Percentiles rank a stretch among this genome's conserved stretches.
Evolutionary conservation across 352 stramenopile species (phyloP).

Genomic region (Phytophthora niederhauseri): DNA sequence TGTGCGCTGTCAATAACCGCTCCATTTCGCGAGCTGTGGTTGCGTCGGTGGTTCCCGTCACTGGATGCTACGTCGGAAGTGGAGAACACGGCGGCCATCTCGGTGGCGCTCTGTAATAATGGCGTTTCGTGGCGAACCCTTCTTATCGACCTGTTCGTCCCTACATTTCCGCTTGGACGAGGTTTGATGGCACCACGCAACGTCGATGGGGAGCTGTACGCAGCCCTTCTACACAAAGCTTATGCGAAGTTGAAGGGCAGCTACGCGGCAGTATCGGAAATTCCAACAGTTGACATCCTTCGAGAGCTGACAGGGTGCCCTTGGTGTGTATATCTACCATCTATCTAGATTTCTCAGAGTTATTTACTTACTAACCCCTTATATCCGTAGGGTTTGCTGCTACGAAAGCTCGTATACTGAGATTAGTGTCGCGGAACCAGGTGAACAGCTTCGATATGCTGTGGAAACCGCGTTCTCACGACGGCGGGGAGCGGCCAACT

Average conservation of each 20-base stretch:
- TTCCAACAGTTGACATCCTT: conserved; percentile 43
- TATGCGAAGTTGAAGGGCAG: conserved; percentile 58
- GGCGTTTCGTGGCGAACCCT: conserved; percentile 42
- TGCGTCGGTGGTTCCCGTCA: conserved; percentile 28
- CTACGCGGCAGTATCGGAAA: conserved; percentile 31
- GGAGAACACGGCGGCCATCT: conserved; percentile 16
- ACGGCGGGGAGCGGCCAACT: not conserved
- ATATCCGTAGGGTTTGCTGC: conserved; percentile 18
- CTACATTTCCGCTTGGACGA: conserved; percentile 40
- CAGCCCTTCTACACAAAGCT: conserved; percentile 60
- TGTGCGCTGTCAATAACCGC: conserved; percentile 38
- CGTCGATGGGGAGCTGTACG: conserved; percentile 39
- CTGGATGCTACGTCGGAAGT: conserved; percentile 7
- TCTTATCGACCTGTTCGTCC: conserved; percentile 54
- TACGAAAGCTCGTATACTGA: conserved; percentile 5
- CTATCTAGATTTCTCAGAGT: not conserved
- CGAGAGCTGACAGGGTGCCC: conserved; percentile 50
- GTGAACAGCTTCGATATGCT: conserved; percentile 10
- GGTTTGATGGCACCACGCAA: conserved; percentile 37
- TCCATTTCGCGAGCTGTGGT: conserved; percentile 26
- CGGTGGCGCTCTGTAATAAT: conserved; percentile 35
- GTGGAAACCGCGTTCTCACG: conserved; percentile 7
- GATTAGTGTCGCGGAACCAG: not conserved
- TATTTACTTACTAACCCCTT: conserved; percentile 3
- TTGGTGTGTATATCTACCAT: conserved; percentile 33